Evolutionary conservation across 768 basidiomycete species (phyloP), one percentile per base, ranked within the genome.

Genomic region (Russula griseocarnosa): DNA sequence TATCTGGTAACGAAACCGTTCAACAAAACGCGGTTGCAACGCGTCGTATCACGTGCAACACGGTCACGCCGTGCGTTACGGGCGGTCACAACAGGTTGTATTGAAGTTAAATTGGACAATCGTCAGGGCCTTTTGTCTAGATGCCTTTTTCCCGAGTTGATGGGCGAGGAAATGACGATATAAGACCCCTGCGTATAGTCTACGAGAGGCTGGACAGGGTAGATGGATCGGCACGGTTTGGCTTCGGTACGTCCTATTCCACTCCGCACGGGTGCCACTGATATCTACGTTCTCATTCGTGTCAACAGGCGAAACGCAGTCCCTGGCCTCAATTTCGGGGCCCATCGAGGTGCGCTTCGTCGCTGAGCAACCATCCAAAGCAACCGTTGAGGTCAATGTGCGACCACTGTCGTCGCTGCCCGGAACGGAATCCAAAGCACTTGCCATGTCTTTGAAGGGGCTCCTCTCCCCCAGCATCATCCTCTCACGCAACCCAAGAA

Each of bases 161-260:
- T 70, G 75, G 74, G 50, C 76, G 82, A 64, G 61, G 61, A 47
- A 30, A 62, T 8, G 70, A 74, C 24, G 74, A 79, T 50, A 49
- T 76, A 34, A 74, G 83, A 1, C 66, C 73, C 0, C 66, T 83
- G 1, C 70, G 65, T 24, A 79, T 88, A 44, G 73, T 74, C 7
- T 87, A 83, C 65, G 85, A 87, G 55, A 78, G 76, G 1, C 78
- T 91, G 10, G 82, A 84, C n/a, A 79, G 87, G 56, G 87, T 85
- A 24, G 90, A 92, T 66, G 88, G 88, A 1, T 90, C 88, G 3
- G 89, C 88, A 2, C 79, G 84, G 28, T 92, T 92, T 69, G 78
- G 76, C 26, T 86, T 87, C 63, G 86, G 86, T 83, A 67, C 67
- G 75, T 72, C 36, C 30, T 20, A 32, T 34, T 11, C 47, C n/a